Evolutionary conservation across 306 rosid genomes (phyloP), one percentile per base, ranked within the genome.

Genomic region (Malus sieversii): DNA sequence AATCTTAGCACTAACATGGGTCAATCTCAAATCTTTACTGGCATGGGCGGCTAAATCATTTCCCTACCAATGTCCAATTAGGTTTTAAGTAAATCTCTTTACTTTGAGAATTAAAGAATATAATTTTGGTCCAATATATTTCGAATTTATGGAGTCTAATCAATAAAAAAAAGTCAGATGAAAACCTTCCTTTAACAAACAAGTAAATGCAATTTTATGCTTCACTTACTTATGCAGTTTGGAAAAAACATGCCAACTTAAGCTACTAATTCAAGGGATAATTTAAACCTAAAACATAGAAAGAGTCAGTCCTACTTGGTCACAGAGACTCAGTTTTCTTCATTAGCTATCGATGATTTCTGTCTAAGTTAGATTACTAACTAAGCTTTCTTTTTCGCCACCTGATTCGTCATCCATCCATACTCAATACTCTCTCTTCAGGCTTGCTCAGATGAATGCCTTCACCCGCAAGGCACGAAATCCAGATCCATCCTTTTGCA

Each of bases 401-500:
- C n/a, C 51, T 3, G 8, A 22, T 16, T 29, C 44, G 14, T 59
- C 18, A 59, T 8, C 32, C 65, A 59, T 22, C 16, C 6, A 4
- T 11, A 77, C 45, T 59, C 82, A 53, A 68, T 23, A 15, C 27
- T 29, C 23, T 69, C 15, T 70, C 61, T 59, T 33, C 75, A 29
- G 13, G 32, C 58, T 13, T 20, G 19, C 46, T 52, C 30, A 68
- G 75, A 30, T 71, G 63, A 16, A 52, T 23, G 33, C 60, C 73
- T 27, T 59, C 72, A 79, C 30, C 57, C 8, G 2, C 65, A 20
- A 11, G 30, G 27, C 63, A 27, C 61, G 65, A 25, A 73, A 48
- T 70, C 79, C 1, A 73, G 61, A 42, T 80, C 86, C 77, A 79
- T 85, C 77, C 3, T 60, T 80, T 85, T 60, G 58, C 44, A 4